Percentiles rank a stretch among this genome's conserved stretches.
Conservation (phyloP, 345 rosid genomes). For the Hevea brasiliensis region DNA sequence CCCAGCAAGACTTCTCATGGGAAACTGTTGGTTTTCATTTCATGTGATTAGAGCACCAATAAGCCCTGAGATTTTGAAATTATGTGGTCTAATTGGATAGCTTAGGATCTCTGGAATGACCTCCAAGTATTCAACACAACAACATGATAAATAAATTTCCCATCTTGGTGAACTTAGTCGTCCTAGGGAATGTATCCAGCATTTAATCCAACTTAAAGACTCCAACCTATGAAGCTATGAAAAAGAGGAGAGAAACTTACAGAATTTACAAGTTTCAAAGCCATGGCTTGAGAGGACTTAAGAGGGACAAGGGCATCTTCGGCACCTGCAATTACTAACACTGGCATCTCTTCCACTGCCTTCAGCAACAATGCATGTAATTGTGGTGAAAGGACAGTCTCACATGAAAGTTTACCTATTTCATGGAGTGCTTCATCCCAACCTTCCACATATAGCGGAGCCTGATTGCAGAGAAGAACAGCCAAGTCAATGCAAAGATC, state of each 20-base stretch:
- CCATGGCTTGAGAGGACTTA: conserved; percentile 78
- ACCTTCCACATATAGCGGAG: conserved; percentile 79
- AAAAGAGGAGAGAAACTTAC: conserved; percentile 48
- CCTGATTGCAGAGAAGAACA: conserved; percentile 37
- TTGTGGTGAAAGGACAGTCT: conserved; percentile 70
- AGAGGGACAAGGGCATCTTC: conserved; percentile 85
- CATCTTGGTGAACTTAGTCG: not conserved
- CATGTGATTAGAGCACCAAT: not conserved
- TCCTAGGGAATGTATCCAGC: not conserved
- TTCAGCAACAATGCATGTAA: conserved; percentile 53
- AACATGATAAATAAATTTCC: too few relatives aligned
- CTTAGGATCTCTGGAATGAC: not conserved
- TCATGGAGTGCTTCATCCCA: conserved; percentile 98
- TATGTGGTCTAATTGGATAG: not conserved
- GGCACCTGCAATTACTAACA: conserved; percentile 79
- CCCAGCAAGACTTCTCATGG: too few relatives aligned
- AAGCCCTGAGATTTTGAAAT: not conserved
- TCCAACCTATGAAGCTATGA: not conserved
- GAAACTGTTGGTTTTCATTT: too few relatives aligned
- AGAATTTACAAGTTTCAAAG: conserved; percentile 82
- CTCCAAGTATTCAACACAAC: not conserved
- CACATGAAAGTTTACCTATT: conserved; percentile 80
- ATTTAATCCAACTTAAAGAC: not conserved
- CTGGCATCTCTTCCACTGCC: conserved; percentile 67
- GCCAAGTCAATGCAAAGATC: not conserved